Percentiles rank a stretch among this genome's conserved stretches.
phyloP scores from a whole-genome alignment of 192 early-diverging fungal genomes.

The Gonapodya prolifera region DNA sequence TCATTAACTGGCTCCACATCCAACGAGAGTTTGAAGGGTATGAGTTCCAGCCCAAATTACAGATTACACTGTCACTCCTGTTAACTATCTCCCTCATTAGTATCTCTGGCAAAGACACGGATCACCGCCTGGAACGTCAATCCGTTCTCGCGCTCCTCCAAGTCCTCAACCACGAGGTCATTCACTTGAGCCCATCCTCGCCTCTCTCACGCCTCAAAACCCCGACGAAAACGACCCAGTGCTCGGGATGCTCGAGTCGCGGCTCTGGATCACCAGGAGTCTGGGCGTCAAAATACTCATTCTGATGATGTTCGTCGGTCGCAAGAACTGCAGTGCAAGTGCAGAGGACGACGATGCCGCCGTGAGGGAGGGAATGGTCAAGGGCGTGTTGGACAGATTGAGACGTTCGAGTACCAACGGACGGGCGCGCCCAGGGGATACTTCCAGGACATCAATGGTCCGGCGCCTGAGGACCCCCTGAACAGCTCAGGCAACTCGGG shows the following conservation, averaged over 20 bases:
- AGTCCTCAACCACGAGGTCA: not conserved
- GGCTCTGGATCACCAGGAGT: not conserved
- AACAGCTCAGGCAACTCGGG: not conserved
- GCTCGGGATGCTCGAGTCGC: not conserved
- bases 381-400: not conserved
- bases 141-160: not conserved
- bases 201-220: not conserved
- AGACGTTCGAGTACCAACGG: not conserved
- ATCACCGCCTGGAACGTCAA: not conserved
- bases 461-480: not conserved
- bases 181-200: not conserved
- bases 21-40: not conserved
- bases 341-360: not conserved
- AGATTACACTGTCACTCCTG: not conserved
- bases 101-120: not conserved
- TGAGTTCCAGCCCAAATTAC: not conserved
- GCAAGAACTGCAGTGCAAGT: not conserved
- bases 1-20: not conserved
- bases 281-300: not conserved
- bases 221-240: not conserved
- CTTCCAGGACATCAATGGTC: no score
- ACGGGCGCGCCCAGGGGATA: not conserved
- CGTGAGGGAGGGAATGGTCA: not conserved
- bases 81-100: not conserved
- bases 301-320: not conserved